These are phyloP conservation scores for Rhodamnia argentea DNA, from an alignment of 345 rosid species.

Conservation along the genomic window DNA sequence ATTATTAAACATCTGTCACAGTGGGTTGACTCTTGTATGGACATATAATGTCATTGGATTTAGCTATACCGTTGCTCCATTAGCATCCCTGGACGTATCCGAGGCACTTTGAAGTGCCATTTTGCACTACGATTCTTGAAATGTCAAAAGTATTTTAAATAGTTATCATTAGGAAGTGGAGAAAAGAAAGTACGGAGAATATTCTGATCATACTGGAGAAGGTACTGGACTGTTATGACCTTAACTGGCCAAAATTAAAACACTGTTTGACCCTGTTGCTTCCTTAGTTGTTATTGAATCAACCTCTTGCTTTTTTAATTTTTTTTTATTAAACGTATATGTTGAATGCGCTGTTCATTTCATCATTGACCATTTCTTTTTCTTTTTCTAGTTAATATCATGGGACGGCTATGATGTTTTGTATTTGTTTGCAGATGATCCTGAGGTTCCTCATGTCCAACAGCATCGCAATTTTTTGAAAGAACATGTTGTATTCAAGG, in stretches of 20 bases:
- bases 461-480: constrained; percentile 65
- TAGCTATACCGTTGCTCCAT: background rate
- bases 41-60: background rate
- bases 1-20: background rate
- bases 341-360: background rate
- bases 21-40: background rate
- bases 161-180: background rate
- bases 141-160: background rate
- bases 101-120: background rate
- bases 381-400: background rate
- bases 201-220: background rate
- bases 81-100: background rate
- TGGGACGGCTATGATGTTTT: background rate
- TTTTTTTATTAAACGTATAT: background rate
- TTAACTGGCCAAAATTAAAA: background rate
- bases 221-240: background rate
- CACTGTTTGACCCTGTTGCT: background rate
- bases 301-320: background rate
- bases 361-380: background rate
- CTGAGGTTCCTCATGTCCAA: constrained; percentile 46
- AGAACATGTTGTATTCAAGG: constrained; percentile 73
- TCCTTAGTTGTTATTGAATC: background rate
- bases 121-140: background rate
- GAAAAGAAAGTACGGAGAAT: background rate
- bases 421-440: constrained; percentile 54